Evolutionary conservation across 2,329 filamentous ascomycete species (phyloP).

Genomic region (Fusarium udum): DNA sequence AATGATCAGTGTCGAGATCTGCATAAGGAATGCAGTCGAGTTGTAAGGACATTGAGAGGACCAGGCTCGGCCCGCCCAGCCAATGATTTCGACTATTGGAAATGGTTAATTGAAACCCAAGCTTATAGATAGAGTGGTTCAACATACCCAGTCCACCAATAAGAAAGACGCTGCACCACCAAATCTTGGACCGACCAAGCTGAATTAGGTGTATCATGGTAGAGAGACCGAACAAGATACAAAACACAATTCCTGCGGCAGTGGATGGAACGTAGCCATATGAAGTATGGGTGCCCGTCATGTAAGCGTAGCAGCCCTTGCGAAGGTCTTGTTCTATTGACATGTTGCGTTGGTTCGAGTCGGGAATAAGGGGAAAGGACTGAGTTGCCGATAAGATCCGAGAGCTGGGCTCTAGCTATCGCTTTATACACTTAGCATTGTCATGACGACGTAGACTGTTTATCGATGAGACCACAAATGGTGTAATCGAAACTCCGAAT

Average conservation of each 20-base stretch:
- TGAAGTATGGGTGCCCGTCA: not conserved
- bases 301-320: not conserved
- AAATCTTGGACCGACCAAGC: not conserved
- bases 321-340: not conserved
- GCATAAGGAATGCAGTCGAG: not conserved
- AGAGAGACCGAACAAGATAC: not conserved
- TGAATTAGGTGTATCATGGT: not conserved
- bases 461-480: not conserved
- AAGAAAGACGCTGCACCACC: not conserved
- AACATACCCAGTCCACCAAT: not conserved
- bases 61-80: not conserved
- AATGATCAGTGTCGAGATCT: not conserved
- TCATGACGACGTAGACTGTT: not conserved
- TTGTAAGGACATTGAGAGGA: not conserved
- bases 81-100: not conserved
- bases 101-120: no score
- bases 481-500: not conserved
- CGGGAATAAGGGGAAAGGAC: fast-evolving
- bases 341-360: not conserved
- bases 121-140: no score
- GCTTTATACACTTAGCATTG: not conserved
- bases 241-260: not conserved
- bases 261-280: not conserved
- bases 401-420: not conserved
- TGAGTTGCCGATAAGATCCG: not conserved